Conservation (phyloP, 352 stramenopile genomes). For the Globisporangium sylvaticum region DNA sequence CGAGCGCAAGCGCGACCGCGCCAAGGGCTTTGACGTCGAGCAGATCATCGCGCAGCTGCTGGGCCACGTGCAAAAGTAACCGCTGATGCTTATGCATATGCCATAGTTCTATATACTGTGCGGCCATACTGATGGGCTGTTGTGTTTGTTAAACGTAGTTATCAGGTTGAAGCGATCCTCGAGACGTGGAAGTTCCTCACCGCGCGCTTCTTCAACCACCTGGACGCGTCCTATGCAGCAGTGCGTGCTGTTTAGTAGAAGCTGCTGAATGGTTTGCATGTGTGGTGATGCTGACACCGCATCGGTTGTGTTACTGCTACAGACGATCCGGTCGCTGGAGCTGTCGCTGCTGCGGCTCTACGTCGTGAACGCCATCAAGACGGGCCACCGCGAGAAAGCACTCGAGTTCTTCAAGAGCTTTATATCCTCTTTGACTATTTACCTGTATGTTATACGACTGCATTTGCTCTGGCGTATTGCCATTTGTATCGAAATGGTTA, state of each 20-base stretch:
- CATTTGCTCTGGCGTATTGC: neutral
- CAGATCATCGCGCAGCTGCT: slow-evolving; percentile 73
- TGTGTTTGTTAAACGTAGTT: slow-evolving; percentile 28
- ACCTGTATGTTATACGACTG: neutral
- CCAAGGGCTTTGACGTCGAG: slow-evolving; percentile 73
- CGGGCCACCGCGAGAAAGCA: slow-evolving; percentile 58
- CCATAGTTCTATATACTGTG: neutral
- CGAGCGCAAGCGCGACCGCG: slow-evolving; percentile 71
- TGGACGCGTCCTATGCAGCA: slow-evolving; percentile 65
- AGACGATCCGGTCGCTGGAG: slow-evolving; percentile 69
- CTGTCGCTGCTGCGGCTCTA: slow-evolving; percentile 68
- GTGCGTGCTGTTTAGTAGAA: slow-evolving; percentile 19
- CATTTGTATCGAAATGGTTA: neutral
- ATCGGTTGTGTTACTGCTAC: neutral
- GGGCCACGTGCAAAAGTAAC: slow-evolving; percentile 47
- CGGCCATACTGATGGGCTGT: neutral
- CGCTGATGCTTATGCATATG: neutral
- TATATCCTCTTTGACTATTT: slow-evolving; percentile 29
- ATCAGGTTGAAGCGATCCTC: slow-evolving; percentile 69
- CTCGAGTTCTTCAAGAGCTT: slow-evolving; percentile 71
- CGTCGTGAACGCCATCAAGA: slow-evolving; percentile 75
- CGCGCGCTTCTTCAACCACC: slow-evolving; percentile 74
- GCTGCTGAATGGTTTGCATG: too few species aligned
- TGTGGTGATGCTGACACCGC: neutral
- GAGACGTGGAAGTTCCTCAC: slow-evolving; percentile 81